Base-by-base conservation (phyloP, 108 stramenopile genomes). In the Pseudonitzschia multiseries region DNA sequence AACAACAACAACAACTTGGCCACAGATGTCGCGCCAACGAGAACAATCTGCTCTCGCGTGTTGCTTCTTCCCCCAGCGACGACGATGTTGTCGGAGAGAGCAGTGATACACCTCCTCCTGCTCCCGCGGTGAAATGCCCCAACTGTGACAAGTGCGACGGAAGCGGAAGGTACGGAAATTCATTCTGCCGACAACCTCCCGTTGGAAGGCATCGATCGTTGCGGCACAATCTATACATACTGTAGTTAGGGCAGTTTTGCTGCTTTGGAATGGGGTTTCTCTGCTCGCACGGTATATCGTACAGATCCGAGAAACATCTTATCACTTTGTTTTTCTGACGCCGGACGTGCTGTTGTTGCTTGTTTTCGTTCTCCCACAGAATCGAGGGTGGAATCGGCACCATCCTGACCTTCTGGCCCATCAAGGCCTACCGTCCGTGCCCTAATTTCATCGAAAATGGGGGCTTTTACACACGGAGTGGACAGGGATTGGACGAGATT, bases 341-440 rank as follows among this genome's bases (percentile, higher is more conserved):
- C 36, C 6, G 2, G 36, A 36, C 36, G 2, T 36, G 2, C 6
- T 36, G 36, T 36, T 31, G 42, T 8, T 77, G 31, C n/a, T 67
- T 69, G 20, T 12, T 5, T 0, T 65, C 32, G 65, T 20, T 0
- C 27, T 4, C 21, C 15, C 15, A 59, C n/a, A 90, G 93, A 54
- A 96, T 96, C 62, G 62, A 81, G 15, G 93, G 95, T 8, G 95
- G 93, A 8, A 88, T 96, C 41, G 89, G 84, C 28, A 79, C 70
- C 9, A 77, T 96, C 15, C 56, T 94, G 12, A 79, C 78, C 41
- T 94, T 90, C 92, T 90, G 88, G 81, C 95, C 95, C 9, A 89
- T 96, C 71, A 96, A 96, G 70, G 89, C 93, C 6, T 96, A 94
- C 69, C 79, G 93, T 42, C 95, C 95, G 3, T 96, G 93, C 69